These are phyloP conservation scores for Phellinidium pouzarii DNA, from an alignment of 1,284 basidiomycete genomes.

Conservation along the genomic window DNA sequence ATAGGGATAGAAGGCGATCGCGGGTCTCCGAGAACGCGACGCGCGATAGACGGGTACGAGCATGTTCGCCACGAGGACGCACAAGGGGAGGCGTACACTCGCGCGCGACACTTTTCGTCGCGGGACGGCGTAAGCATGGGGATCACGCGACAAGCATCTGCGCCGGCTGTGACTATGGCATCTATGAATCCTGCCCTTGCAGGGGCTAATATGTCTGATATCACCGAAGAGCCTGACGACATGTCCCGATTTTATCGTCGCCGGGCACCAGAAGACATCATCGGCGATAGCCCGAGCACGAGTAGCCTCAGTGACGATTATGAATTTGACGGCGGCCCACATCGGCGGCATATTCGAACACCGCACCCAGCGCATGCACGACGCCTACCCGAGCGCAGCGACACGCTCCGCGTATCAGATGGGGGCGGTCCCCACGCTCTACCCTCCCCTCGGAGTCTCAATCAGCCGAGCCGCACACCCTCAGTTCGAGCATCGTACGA, in stretches of 20 bases:
- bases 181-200: neutral
- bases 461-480: constrained; percentile 11
- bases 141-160: neutral
- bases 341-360: neutral
- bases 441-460: constrained; percentile 13
- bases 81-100: neutral
- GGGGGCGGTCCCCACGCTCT: neutral
- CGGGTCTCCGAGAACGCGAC: neutral
- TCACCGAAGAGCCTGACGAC: constrained; percentile 13
- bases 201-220: neutral
- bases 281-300: neutral
- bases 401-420: constrained; percentile 5
- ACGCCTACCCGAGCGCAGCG: constrained; percentile 4
- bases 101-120: neutral
- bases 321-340: neutral
- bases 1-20: neutral
- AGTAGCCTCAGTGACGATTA: neutral
- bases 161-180: neutral
- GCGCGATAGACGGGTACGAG: neutral
- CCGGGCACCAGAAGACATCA: constrained; percentile 1
- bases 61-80: neutral
- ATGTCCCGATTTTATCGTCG: neutral
- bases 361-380: constrained; percentile 6
- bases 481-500: constrained; percentile 14
- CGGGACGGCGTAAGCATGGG: neutral